Percentiles rank a stretch among this genome's conserved stretches.
Evolutionary conservation across 768 basidiomycete species (phyloP).

Genomic region (Boletus rubroflammeus): DNA sequence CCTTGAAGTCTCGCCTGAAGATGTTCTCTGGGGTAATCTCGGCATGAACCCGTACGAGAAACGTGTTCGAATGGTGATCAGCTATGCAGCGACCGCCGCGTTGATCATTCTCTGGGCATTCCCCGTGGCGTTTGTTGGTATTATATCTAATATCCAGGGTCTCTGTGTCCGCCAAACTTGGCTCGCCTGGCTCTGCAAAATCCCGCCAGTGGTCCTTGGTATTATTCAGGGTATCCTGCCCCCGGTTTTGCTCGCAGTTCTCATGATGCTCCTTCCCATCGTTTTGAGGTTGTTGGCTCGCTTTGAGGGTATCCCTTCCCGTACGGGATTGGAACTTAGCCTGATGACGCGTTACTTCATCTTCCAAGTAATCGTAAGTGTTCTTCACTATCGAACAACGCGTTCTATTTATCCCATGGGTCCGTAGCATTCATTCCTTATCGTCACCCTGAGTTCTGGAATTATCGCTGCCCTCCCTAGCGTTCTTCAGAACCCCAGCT

Average conservation of each 20-base stretch:
- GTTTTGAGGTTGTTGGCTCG: constrained; percentile 73
- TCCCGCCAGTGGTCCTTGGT: constrained; percentile 65
- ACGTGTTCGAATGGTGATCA: constrained; percentile 60
- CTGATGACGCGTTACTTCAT: constrained; percentile 91
- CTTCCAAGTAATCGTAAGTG: constrained; percentile 85
- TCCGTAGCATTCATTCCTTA: constrained; percentile 84
- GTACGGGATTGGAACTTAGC: constrained; percentile 79
- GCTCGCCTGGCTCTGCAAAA: constrained; percentile 79
- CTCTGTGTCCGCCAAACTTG: constrained; percentile 64
- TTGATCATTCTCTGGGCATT: constrained; percentile 87
- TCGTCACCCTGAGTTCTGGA: constrained; percentile 83
- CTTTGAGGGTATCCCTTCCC: constrained; percentile 89
- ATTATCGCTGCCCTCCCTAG: constrained; percentile 66
- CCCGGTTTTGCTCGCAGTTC: constrained; percentile 79
- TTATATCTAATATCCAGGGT: constrained; percentile 73
- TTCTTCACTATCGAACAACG: neutral
- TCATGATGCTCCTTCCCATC: constrained; percentile 89
- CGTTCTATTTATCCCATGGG: neutral
- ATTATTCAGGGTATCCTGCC: constrained; percentile 89
- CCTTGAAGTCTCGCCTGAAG: constrained; percentile 79
- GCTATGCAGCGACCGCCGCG: constrained; percentile 72
- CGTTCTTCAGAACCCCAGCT: constrained; percentile 64
- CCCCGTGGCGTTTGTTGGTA: constrained; percentile 84
- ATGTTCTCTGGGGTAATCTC: constrained; percentile 92
- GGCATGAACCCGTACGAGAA: constrained; percentile 86